Base-by-base conservation (phyloP, 805 yeast species). In the Monosporozyma aerobia region DNA sequence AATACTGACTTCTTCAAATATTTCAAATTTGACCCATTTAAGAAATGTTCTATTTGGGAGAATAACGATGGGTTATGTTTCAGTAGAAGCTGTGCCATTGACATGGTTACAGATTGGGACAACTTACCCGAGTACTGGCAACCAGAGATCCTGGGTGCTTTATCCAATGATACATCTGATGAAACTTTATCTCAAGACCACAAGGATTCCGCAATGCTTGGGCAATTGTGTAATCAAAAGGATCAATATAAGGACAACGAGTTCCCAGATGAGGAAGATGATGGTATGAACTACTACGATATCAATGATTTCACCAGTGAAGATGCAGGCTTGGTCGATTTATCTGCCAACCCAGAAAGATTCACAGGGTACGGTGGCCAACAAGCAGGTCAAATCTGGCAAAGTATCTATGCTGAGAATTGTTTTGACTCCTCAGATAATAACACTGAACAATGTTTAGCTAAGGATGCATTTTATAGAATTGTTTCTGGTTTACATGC, bases 331-430 rank as follows among this genome's bases (percentile, higher is more conserved):
- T 84, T 85, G 61, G 96, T 94, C 30, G 89, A 90, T 62, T 76
- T 94, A 53, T 75, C 84, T 22, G 87, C 86, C 51, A 95, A 95
- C 64, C 97, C 96, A 0, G 99, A 94, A 69, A 76, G 98, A 62
- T 94, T 87, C 72, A 95, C 99, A 0, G 99, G 99, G 0, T 94
- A 94, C 64, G 86, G 90, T 33, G 99, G 99, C 32, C 81, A 83
- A 49, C 96, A 94, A 63, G 88, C 97, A 23, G 81, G 84, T 59
- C 89, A 85, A 64, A 88, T 94, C 47, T 94, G 99, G 99, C 76
- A 81, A 43, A 88, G 95, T 58, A 90, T 94, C 30, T 94, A 94
- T 69, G 83, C 81, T 44, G 97, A 94, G 61, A 90, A 90, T 72
- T 90, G 97, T 67, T 90, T 90, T 71, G 29, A 30, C n/a, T 81